Percentiles rank a stretch among this genome's conserved stretches.
phyloP scores from a whole-genome alignment of 371 early-diverging fungal genomes.

The Mortierella sp. region DNA sequence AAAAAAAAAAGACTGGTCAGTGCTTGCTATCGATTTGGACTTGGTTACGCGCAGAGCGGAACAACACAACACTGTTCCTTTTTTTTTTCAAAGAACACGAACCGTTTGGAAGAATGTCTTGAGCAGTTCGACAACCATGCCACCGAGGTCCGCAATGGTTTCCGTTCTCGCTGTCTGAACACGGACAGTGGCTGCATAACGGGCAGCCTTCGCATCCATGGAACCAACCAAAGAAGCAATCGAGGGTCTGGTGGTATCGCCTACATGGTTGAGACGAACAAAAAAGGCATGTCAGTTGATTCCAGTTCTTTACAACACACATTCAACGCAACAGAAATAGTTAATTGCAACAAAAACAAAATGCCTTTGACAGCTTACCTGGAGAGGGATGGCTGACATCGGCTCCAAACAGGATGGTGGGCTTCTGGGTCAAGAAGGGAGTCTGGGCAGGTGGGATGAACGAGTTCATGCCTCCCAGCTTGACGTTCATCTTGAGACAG shows the following conservation, averaged over 20 bases:
- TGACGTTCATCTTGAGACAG: conserved; percentile 89
- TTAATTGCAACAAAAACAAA: no score
- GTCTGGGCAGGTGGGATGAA: conserved; percentile 60
- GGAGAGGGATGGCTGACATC: conserved; percentile 94
- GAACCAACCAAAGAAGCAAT: conserved; percentile 93
- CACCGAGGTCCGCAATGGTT: conserved; percentile 85
- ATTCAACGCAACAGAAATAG: no score
- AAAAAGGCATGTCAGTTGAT: not conserved
- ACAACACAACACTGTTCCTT: no score
- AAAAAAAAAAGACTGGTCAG: no score
- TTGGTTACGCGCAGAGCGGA: no score
- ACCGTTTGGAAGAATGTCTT: conserved; percentile 79
- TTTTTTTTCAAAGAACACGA: no score
- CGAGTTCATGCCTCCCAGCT: conserved; percentile 86
- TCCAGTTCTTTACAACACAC: no score
- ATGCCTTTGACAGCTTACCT: conserved; percentile 51
- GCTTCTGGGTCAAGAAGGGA: conserved; percentile 74
- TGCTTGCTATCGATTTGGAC: no score
- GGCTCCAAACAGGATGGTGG: conserved; percentile 96
- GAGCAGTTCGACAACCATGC: conserved; percentile 88
- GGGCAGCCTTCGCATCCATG: conserved; percentile 86
- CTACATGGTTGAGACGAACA: not conserved
- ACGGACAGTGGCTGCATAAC: conserved; percentile 84
- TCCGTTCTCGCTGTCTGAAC: conserved; percentile 88
- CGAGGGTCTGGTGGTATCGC: conserved; percentile 75